phyloP scores from a whole-genome alignment of 306 rosid species.

The Rosa multiflora region DNA sequence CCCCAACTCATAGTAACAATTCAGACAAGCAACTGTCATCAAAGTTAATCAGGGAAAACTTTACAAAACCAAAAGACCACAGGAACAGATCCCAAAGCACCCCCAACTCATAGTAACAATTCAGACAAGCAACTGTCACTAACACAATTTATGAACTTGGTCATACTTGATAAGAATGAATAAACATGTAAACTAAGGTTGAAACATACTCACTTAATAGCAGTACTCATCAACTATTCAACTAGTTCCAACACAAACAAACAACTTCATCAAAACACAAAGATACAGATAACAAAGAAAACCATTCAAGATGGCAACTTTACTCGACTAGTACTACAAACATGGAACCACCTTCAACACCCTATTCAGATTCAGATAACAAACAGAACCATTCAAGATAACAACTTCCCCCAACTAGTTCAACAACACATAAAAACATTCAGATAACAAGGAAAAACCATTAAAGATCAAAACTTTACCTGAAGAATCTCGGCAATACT shows the following conservation, averaged over 20 bases:
- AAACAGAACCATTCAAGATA: background rate
- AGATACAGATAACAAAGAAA: background rate
- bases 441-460: background rate
- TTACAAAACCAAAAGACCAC: background rate
- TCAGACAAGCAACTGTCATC: background rate
- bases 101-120: background rate
- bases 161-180: background rate
- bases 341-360: background rate
- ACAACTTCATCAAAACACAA: background rate
- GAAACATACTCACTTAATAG: background rate
- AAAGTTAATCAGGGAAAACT: background rate
- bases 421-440: background rate
- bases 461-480: slow-evolving; percentile 29
- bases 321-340: background rate
- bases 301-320: background rate
- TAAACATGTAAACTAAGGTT: background rate
- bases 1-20: background rate
- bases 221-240: slow-evolving; percentile 1
- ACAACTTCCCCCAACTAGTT: background rate
- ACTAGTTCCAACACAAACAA: background rate
- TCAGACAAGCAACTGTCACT: background rate
- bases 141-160: background rate
- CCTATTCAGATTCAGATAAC: background rate
- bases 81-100: background rate
- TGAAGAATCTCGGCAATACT: slow-evolving; percentile 50